Evolutionary conservation across 495 filamentous ascomycete genomes (phyloP), one percentile per base, ranked within the genome.

Genomic region (Arthonia radiata): DNA sequence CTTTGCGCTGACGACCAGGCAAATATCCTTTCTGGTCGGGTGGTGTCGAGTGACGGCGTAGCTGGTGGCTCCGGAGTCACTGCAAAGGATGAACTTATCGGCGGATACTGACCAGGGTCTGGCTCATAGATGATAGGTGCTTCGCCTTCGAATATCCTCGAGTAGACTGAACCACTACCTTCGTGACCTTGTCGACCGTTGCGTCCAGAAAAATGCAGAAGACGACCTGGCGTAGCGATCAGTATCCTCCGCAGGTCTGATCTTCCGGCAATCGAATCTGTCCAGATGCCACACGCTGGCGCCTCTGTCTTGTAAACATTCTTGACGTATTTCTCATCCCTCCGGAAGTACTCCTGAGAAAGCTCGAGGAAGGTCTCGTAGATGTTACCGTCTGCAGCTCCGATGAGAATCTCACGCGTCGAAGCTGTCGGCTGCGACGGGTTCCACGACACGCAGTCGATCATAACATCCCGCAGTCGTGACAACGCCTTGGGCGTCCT

Each of bases 321-420:
- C 45, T 78, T 77, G 21, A 86, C 49, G 46, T 90, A 93, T 47
- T 73, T 80, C 50, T 93, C 89, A 50, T 94, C 82, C 41, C 80
- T 72, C 28, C 77, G 61, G 47, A 90, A 92, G 49, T 92, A 93
- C 44, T 93, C 83, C 24, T 68, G 77, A 12, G 77, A 69, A 4
- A 77, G 78, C 48, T 97, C 86, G 34, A 97, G 78, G 46, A 76
- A 93, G n/a, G 67, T 72, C 46, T 97, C 86, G 45, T 92, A 93
- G 21, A 97, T 59, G 44, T 75, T 83, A 13, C 89, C 86, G 56
- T 97, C 89, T 13, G 72, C 64, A 13, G 82, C 68, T 13, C 89
- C 86, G 17, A 97, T 47, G 3, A 97, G 56, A n/a, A 97, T 94
- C 52, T 97, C 86, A 26, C 86, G 58, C 0, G 86, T 97, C 1